Evolutionary conservation across 192 early-diverging fungal genomes (phyloP).

Genomic region (Podila clonocystis): DNA sequence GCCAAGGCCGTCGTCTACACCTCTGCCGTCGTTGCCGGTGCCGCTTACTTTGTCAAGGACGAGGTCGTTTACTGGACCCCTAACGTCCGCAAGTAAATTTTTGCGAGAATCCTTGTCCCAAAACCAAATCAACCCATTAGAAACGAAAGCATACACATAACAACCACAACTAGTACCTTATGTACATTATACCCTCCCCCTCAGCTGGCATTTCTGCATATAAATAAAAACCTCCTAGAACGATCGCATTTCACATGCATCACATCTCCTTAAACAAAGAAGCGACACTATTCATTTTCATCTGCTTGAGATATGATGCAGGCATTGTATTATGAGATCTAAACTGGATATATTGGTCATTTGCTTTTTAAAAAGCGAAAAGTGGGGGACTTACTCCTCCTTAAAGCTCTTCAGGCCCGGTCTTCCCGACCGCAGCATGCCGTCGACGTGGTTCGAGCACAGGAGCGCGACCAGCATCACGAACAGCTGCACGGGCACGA

Average conservation of each 20-base stretch:
- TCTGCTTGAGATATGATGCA: no score
- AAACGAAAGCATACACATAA: no score
- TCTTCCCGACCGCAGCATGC: slow-evolving; percentile 29
- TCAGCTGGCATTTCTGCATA: no score
- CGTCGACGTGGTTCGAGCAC: slow-evolving; percentile 53
- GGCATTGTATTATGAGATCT: no score
- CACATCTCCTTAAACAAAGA: no score
- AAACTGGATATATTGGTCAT: background rate
- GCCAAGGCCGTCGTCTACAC: slow-evolving; percentile 19
- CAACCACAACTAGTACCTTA: no score
- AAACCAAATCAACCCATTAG: no score
- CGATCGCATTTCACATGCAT: no score
- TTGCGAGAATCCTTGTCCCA: no score
- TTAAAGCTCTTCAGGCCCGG: slow-evolving; percentile 46
- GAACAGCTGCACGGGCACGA: slow-evolving; percentile 46
- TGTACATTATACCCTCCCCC: no score
- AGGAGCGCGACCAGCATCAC: slow-evolving; percentile 48
- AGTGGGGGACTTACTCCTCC: slow-evolving; percentile 22
- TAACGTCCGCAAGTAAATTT: slow-evolving; percentile 30
- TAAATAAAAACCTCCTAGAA: no score
- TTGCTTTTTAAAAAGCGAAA: slow-evolving; percentile 4
- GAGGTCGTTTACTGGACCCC: slow-evolving; percentile 45
- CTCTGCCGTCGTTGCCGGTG: slow-evolving; percentile 20
- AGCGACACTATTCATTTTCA: no score
- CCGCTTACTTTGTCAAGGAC: slow-evolving; percentile 25